A percentile compares a stretch with the other conserved stretches of the same genome.
These are phyloP conservation scores for Neoboletus subvelutipes DNA, from an alignment of 768 basidiomycete species.

Conservation along the genomic window DNA sequence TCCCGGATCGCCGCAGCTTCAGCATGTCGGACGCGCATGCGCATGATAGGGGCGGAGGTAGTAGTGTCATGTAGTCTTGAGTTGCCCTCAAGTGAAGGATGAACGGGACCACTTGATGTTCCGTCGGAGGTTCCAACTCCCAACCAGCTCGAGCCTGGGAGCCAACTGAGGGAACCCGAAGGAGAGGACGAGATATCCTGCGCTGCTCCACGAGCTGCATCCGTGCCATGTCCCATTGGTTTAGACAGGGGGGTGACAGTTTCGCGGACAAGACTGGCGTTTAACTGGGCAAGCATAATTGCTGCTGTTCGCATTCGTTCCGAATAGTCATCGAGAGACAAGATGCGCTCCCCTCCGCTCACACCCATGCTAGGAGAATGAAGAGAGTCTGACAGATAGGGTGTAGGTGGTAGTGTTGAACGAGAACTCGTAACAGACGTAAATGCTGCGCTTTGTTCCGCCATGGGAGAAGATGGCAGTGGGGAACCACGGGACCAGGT, in stretches of 20 bases:
- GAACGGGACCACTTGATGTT: conserved; percentile 27
- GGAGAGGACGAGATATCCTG: conserved; percentile 15
- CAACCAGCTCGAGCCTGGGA: conserved; percentile 58
- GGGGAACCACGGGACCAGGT: conserved; percentile 68
- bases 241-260: conserved; percentile 32
- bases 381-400: neutral
- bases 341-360: conserved; percentile 19
- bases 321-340: conserved; percentile 96
- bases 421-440: conserved; percentile 11
- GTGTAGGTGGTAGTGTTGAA: conserved; percentile 2
- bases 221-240: conserved; percentile 6
- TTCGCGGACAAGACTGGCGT: conserved; percentile 71
- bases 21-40: conserved; percentile 73
- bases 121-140: conserved; percentile 20
- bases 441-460: conserved; percentile 37
- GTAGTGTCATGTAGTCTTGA: conserved; percentile 25
- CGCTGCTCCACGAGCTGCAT: conserved; percentile 1
- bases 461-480: conserved; percentile 46
- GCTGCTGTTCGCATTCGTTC: conserved; percentile 98
- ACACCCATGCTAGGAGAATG: conserved; percentile 1
- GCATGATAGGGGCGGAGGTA: conserved; percentile 37
- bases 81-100: conserved; percentile 32
- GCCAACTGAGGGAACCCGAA: conserved; percentile 45
- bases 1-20: conserved; percentile 91
- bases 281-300: conserved; percentile 96